Evolutionary conservation across 495 filamentous ascomycete genomes (phyloP), one percentile per base, ranked within the genome.

Genomic region (Paragyromitra xinjiangensis): DNA sequence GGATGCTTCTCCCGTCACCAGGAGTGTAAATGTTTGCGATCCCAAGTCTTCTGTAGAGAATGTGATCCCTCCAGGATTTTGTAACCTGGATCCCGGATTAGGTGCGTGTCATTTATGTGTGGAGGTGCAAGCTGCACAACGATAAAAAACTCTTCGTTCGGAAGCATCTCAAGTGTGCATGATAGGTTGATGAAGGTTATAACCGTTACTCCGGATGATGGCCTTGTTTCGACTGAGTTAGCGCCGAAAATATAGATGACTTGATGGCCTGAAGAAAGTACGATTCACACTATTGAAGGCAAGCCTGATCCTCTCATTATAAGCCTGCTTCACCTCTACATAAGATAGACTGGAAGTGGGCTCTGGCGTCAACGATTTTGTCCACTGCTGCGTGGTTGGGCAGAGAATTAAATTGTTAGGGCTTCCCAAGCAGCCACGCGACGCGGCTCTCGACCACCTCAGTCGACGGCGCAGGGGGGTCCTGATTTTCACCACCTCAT

Each of bases 391-490:
- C 50, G 42, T 40, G 56, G 56, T 50, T 50, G 68, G 55, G 34
- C 34, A 59, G 19, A 56, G 19, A 59, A 73, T 73, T 50, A 73
- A 40, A 73, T 73, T 73, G 68, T 73, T 77, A 72, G 62, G 69
- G 69, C 14, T 56, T 58, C 61, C 51, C 42, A 77, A 58, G 61
- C 69, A 77, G 74, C 74, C 74, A 77, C 74, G 74, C 74, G 74
- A 77, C 74, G 74, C 74, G 74, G 74, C 74, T 77, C 73, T 72
- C 68, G 51, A 73, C 74, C 69, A 77, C 69, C 73, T 77, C 69
- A 77, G 74, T 77, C 53, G 58, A 77, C 69, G 74, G 74, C 62
- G 74, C 74, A 77, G 74, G 74, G 74, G 74, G 74, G 63, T 73
- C 63, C 24, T 64, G 51, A 66, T 59, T 73, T 77, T 56, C 74